Base-by-base conservation (phyloP, 208 protist genomes). In the Leishmania aethiopica region DNA sequence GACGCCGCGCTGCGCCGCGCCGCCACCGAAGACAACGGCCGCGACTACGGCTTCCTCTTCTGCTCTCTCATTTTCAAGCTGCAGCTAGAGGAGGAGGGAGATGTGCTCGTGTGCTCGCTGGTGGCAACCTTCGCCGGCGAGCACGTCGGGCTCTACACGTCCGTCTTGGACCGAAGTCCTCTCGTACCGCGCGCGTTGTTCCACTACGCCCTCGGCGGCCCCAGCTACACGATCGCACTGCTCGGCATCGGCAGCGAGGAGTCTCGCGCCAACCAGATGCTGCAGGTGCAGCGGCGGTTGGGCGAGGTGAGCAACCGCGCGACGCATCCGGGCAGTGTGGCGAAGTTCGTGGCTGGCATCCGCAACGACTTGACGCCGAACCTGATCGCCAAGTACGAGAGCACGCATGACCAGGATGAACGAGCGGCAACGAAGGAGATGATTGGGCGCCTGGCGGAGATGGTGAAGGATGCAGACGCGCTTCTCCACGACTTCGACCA, bases 121-220 rank as follows among this genome's bases (percentile, higher is more conserved):
- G 79, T 90, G 55, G 85, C 88, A 8, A 92, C 84, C 77, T 92
- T 96, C 32, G 93, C 88, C 0, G 86, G 91, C 53, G 90, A 95
- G 79, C 93, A 96, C 81, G 88, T 92, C 17, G 91, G 91, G 7
- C 81, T 94, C 77, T 96, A 96, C 84, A 88, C 77, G 0, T 82
- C 89, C 59, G 91, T 95, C 19, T 86, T 96, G 19, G 91, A 95
- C 49, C 77, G 86, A 40, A 94, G 86, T 79, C 89, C 88, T 22
- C 88, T 93, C 22, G 88, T 95, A 74, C 91, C 93, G 59, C 91
- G 88, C 19, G 90, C 93, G 8, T 77, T 96, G 42, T 95, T 92
- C 74, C 93, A 96, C 87, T 95, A 96, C 83, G 93, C 93, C 13
- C 86, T 96, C 25, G 91, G 93, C 62, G 93, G 93, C 17, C 93